Percentiles rank a stretch among this genome's conserved stretches.
Conservation (phyloP, 2,329 filamentous ascomycete genomes). For the Knoxdaviesia proteae region DNA sequence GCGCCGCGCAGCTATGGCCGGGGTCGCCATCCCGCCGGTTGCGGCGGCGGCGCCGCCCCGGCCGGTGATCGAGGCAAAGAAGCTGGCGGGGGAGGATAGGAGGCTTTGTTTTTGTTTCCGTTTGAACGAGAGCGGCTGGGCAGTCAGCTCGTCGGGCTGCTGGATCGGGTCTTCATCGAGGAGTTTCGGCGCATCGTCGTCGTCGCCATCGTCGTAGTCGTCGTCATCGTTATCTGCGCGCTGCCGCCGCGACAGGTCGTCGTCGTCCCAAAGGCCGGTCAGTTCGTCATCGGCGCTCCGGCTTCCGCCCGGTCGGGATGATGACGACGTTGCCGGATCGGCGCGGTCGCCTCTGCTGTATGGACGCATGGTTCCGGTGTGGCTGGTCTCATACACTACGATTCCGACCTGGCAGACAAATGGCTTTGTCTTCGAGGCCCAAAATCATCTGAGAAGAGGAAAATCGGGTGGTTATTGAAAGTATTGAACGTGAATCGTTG, state of each 20-base stretch:
- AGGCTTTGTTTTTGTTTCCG: conserved; percentile 36
- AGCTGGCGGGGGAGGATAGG: conserved; percentile 23
- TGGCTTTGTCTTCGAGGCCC: too few species aligned
- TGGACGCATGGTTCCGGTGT: too few species aligned
- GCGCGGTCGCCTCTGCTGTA: too few species aligned
- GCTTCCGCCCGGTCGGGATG: conserved; percentile 1
- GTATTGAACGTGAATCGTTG: too few species aligned
- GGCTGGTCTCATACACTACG: too few species aligned
- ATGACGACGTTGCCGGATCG: neutral
- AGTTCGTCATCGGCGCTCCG: conserved; percentile 22
- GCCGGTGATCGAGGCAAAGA: conserved; percentile 27
- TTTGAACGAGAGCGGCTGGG: conserved; percentile 46
- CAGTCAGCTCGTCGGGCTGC: conserved; percentile 14
- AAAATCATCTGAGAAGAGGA: too few species aligned
- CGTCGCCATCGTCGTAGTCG: conserved; percentile 10
- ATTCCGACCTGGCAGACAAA: too few species aligned
- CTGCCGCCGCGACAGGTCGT: conserved; percentile 11
- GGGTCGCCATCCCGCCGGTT: neutral
- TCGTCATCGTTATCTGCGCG: conserved; percentile 6
- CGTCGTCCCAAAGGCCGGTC: conserved; percentile 18
- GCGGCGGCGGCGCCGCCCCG: conserved; percentile 8
- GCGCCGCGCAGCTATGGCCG: neutral
- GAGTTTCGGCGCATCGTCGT: conserved; percentile 18
- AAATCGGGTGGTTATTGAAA: too few species aligned
- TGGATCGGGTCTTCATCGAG: conserved; percentile 36